Conservation (phyloP, 2,329 filamentous ascomycete genomes). For the Aspergillus latus region DNA sequence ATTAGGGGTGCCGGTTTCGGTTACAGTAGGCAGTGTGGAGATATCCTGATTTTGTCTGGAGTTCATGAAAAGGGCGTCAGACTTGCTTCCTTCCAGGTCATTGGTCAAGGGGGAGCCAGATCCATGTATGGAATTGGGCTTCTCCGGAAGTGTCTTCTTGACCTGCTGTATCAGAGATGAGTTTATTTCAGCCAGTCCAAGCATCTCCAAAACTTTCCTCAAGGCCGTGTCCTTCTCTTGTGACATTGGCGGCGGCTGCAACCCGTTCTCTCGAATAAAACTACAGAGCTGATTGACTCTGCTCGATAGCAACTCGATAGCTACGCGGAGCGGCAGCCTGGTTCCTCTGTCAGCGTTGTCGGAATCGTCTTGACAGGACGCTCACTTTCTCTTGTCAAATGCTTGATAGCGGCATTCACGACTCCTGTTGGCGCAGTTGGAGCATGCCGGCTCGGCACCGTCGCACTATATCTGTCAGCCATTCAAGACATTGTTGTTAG, state of each 20-base stretch:
- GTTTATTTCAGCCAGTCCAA: slow-evolving; percentile 14
- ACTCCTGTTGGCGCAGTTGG: slow-evolving; percentile 1
- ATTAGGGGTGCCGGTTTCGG: background rate
- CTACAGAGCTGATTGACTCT: slow-evolving; percentile 24
- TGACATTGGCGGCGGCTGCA: slow-evolving; percentile 16
- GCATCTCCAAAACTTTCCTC: slow-evolving; percentile 14
- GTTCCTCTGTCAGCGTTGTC: background rate
- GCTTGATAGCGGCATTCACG: slow-evolving; percentile 6
- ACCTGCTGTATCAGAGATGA: background rate
- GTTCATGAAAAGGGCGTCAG: background rate
- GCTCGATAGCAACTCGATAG: slow-evolving; percentile 26
- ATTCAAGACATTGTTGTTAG: background rate
- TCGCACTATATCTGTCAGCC: background rate
- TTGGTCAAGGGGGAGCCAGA: background rate
- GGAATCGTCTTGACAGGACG: too few species aligned
- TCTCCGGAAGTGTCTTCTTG: background rate
- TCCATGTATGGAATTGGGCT: too few species aligned
- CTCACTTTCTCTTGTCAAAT: slow-evolving; percentile 6
- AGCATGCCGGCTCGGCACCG: slow-evolving; percentile 5
- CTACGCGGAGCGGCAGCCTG: slow-evolving; percentile 21
- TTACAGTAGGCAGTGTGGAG: background rate
- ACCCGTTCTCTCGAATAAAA: slow-evolving; percentile 23
- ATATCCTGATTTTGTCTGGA: background rate
- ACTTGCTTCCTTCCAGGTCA: background rate
- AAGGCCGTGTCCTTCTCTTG: slow-evolving; percentile 17